A percentile compares a stretch with the other conserved stretches of the same genome.
Evolutionary conservation across 2,329 filamentous ascomycete species (phyloP).

Genomic region (Septoria linicola): DNA sequence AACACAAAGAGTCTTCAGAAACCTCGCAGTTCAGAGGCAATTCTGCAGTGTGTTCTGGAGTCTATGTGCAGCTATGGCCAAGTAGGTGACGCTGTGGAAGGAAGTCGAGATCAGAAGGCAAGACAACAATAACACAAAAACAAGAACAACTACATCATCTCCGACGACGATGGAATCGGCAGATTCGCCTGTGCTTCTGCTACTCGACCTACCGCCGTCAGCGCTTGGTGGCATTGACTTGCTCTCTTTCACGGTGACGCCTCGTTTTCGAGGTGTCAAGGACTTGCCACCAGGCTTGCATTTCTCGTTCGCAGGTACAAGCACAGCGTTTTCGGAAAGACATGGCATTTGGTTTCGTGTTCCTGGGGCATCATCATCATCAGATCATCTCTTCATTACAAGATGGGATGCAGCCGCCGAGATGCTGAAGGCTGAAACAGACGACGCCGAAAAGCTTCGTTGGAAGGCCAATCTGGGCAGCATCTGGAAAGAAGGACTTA

Average conservation of each 20-base stretch:
- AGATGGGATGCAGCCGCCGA: conserved; percentile 55
- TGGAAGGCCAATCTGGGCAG: conserved; percentile 57
- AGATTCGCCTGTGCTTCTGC: conserved; percentile 36
- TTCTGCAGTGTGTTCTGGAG: no score
- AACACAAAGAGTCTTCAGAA: no score
- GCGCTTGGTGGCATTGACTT: conserved; percentile 56
- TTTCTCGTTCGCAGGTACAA: conserved; percentile 61
- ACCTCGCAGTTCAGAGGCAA: no score
- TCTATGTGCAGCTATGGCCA: no score
- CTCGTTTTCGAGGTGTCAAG: conserved; percentile 61
- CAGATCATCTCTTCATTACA: conserved; percentile 51
- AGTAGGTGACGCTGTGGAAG: no score
- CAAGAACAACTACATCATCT: not conserved
- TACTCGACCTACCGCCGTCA: conserved; percentile 47
- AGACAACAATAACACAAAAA: not conserved
- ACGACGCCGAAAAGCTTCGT: conserved; percentile 46
- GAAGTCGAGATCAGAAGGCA: no score
- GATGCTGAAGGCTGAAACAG: conserved; percentile 45
- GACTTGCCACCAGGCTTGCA: conserved; percentile 59
- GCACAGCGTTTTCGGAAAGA: conserved; percentile 59
- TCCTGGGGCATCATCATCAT: conserved; percentile 18
- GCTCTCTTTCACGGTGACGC: conserved; percentile 62
- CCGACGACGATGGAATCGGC: conserved; percentile 28
- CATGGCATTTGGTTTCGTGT: conserved; percentile 62
- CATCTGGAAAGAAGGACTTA: conserved; percentile 55